phyloP scores from a whole-genome alignment of 2,329 filamentous ascomycete species.

The Triangularia verruculosa region DNA sequence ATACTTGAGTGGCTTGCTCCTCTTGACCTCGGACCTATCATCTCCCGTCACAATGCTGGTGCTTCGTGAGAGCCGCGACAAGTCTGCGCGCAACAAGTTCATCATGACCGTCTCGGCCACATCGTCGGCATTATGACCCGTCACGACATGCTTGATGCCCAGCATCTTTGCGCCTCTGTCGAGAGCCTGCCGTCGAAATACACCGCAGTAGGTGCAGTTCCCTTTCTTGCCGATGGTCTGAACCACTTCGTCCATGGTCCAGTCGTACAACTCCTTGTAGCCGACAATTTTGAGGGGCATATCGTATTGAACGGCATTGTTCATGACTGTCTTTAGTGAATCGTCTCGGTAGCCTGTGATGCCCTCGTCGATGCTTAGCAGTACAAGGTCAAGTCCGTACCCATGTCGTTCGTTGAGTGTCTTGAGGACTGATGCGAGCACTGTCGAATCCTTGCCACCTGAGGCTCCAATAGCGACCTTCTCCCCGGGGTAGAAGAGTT shows the following conservation, averaged over 20 bases:
- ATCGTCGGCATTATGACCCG: conserved; percentile 96
- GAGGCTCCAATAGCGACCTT: conserved; percentile 91
- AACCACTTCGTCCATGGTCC: conserved; percentile 99
- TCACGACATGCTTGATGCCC: conserved; percentile 89
- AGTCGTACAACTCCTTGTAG: conserved; percentile 91
- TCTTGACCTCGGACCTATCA: conserved; percentile 80
- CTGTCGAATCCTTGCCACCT: conserved; percentile 95
- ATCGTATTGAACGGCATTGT: conserved; percentile 85
- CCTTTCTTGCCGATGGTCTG: conserved; percentile 95
- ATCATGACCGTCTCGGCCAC: conserved; percentile 96
- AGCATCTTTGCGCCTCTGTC: conserved; percentile 88
- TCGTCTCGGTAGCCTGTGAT: conserved; percentile 97
- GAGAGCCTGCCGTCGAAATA: conserved; percentile 89
- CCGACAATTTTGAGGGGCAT: conserved; percentile 91
- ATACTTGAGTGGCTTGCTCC: conserved; percentile 96
- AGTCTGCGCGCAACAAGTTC: conserved; percentile 88
- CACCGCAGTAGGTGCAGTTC: conserved; percentile 98
- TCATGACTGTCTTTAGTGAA: conserved; percentile 91
- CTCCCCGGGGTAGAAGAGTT: conserved; percentile 81
- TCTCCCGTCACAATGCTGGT: conserved; percentile 85
- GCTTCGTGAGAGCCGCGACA: conserved; percentile 80
- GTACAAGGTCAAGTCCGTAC: conserved; percentile 80
- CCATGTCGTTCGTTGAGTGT: conserved; percentile 86
- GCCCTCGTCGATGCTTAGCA: conserved; percentile 93
- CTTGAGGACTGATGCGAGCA: conserved; percentile 90